Evolutionary conservation across 257 asterid species (phyloP), one percentile per base, ranked within the genome.

Genomic region (Solanum pinnatisectum): DNA sequence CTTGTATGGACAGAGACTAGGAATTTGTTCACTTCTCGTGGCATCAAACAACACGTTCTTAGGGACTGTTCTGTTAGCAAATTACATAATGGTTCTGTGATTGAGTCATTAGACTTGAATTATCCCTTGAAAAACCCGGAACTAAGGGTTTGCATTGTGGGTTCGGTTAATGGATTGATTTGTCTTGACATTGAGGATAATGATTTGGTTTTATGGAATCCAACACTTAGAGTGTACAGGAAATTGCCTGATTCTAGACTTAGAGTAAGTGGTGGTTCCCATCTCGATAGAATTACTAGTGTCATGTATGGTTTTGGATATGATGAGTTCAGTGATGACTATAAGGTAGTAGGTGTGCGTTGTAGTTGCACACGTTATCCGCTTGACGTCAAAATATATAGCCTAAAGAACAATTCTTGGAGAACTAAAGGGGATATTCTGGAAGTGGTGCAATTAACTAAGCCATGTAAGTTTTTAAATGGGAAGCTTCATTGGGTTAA

Each of bases 91-190:
- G 94, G 90, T 30, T 84, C 94, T 42, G 6, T 59, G 11, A 25
- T 83, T 35, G 85, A 65, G 49, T 84, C 89, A 1, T 52, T 70
- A 5, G 86, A 79, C 16, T 6, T 77, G 30, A 73, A 67, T 72
- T 89, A 84, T 85, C 70, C 92, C 6, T 20, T 81, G 65, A 67
- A 56, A 46, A 23, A 3, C 2, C 67, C 88, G 2, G 13, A 15
- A 16, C 77, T 63, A 18, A 13, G 30, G 10, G 77, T 63, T 37
- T 65, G 90, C 89, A 65, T 89, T 22, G 89, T 90, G 89, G 95
- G 95, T 68, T 91, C 93, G 33, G 91, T 92, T 56, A 91, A 95
- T 85, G 97, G 96, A 18, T 76, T 93, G 82, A 59, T 93, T 44
- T 93, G 93, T 87, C 52, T 92, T 13, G 85, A 42, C 2, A 7